Conservation (phyloP, 768 basidiomycete genomes). For the Trametes elegans region DNA sequence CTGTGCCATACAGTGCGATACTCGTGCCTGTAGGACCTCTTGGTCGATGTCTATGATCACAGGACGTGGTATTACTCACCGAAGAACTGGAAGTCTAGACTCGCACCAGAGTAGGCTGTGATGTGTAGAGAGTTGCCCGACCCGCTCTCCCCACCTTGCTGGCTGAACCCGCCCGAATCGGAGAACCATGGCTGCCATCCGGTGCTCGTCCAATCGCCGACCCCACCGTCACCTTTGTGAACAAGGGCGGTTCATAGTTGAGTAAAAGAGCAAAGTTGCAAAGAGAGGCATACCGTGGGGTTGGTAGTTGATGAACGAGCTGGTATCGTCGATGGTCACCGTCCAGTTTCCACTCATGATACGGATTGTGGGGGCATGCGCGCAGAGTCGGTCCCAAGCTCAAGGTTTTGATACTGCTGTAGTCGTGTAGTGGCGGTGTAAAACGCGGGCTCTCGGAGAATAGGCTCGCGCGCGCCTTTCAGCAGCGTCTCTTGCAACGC, state of each 20-base stretch:
- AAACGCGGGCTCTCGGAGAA: too few species aligned
- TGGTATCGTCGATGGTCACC: slow-evolving; percentile 26
- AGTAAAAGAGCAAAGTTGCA: neutral
- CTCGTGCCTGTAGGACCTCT: slow-evolving; percentile 49
- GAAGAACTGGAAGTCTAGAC: slow-evolving; percentile 27
- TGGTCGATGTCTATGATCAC: neutral
- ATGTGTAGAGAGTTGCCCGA: slow-evolving; percentile 14
- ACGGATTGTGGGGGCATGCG: neutral
- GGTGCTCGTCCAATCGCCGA: slow-evolving; percentile 7
- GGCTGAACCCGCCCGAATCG: slow-evolving; percentile 11
- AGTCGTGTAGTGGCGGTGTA: too few species aligned
- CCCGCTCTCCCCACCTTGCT: slow-evolving; percentile 7
- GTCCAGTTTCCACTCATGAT: slow-evolving; percentile 15
- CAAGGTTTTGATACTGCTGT: too few species aligned
- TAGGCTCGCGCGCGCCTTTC: too few species aligned
- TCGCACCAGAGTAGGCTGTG: slow-evolving; percentile 27
- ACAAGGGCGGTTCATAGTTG: too few species aligned
- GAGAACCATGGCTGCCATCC: slow-evolving; percentile 25
- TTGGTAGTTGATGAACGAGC: slow-evolving; percentile 18
- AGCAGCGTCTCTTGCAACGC: too few species aligned
- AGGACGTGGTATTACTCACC: slow-evolving; percentile 13
- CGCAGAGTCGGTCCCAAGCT: neutral
- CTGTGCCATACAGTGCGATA: slow-evolving; percentile 57
- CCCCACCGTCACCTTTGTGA: slow-evolving; percentile 23
- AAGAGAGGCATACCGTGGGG: slow-evolving; percentile 22